These are phyloP conservation scores for Hypoxylon sp. DNA, from an alignment of 2,329 filamentous ascomycete genomes.

Conservation along the genomic window DNA sequence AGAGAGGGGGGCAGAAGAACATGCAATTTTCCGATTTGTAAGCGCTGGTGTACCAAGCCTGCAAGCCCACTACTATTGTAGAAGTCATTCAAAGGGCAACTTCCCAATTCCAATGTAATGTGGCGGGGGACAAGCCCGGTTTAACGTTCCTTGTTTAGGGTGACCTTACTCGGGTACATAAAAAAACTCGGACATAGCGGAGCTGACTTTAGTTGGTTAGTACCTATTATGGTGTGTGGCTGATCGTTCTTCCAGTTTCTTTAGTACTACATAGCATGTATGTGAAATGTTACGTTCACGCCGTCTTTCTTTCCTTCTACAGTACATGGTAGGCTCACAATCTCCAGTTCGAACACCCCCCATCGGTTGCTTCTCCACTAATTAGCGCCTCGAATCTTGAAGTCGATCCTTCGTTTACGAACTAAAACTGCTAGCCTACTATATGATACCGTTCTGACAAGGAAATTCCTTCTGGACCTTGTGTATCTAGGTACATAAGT, in stretches of 20 bases:
- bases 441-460: no score
- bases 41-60: no score
- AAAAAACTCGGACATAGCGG: conserved; percentile 35
- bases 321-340: no score
- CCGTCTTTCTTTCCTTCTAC: conserved; percentile 24
- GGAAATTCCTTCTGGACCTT: no score
- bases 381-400: conserved; percentile 14
- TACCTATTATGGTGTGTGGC: no score
- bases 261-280: no score
- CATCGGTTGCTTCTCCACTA: conserved; percentile 11
- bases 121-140: conserved; percentile 22
- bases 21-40: conserved; percentile 47
- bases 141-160: no score
- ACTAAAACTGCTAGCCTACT: neutral
- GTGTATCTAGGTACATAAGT: no score
- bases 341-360: neutral
- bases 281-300: conserved; percentile 36
- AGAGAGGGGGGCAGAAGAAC: conserved; percentile 45
- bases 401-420: conserved; percentile 8
- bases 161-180: no score
- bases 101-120: no score
- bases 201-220: no score
- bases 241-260: conserved; percentile 18
- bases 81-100: conserved; percentile 23
- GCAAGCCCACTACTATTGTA: conserved; percentile 14